Percentiles rank a stretch among this genome's conserved stretches.
Evolutionary conservation across 2,329 filamentous ascomycete genomes (phyloP).

Genomic region (Stenocarpella maydis): DNA sequence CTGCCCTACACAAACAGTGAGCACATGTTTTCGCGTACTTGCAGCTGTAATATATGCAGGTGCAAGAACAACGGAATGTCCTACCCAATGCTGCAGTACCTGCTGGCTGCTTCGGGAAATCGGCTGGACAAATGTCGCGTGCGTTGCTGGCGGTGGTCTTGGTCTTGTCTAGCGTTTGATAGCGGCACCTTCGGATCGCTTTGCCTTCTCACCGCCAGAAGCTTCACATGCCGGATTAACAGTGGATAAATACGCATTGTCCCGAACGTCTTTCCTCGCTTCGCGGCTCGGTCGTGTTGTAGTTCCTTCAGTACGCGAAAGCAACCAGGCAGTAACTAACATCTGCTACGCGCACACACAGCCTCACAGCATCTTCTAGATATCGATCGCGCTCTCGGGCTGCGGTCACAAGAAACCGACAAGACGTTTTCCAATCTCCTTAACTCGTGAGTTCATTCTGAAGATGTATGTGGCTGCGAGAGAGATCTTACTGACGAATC

Average conservation of each 20-base stretch:
- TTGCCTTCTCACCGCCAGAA: slow-evolving; percentile 19
- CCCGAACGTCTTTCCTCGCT: not conserved
- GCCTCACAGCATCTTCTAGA: slow-evolving; percentile 21
- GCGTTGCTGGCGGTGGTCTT: slow-evolving; percentile 20
- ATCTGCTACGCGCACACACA: not conserved
- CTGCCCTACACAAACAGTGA: not conserved
- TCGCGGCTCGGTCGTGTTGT: not conserved
- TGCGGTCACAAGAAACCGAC: slow-evolving; percentile 72
- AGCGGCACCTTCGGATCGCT: slow-evolving; percentile 29
- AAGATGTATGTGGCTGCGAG: not conserved
- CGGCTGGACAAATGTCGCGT: slow-evolving; percentile 6
- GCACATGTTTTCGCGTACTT: not conserved
- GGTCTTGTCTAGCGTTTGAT: slow-evolving; percentile 26
- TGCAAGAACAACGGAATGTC: not conserved
- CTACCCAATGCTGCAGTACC: not conserved
- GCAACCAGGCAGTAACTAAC: not conserved
- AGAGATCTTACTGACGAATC: slow-evolving; percentile 41
- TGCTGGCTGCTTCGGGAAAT: slow-evolving; percentile 19
- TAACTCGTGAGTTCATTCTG: slow-evolving; percentile 78
- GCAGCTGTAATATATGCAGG: slow-evolving; percentile 6
- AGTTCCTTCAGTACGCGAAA: not conserved
- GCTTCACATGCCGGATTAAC: slow-evolving; percentile 7
- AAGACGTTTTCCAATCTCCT: slow-evolving; percentile 99
- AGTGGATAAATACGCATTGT: not conserved
- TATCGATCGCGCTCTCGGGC: slow-evolving; percentile 63